Percentiles rank a stretch among this genome's conserved stretches.
phyloP scores from a whole-genome alignment of 495 filamentous ascomycete species.

The Aspergillus haitiensis region DNA sequence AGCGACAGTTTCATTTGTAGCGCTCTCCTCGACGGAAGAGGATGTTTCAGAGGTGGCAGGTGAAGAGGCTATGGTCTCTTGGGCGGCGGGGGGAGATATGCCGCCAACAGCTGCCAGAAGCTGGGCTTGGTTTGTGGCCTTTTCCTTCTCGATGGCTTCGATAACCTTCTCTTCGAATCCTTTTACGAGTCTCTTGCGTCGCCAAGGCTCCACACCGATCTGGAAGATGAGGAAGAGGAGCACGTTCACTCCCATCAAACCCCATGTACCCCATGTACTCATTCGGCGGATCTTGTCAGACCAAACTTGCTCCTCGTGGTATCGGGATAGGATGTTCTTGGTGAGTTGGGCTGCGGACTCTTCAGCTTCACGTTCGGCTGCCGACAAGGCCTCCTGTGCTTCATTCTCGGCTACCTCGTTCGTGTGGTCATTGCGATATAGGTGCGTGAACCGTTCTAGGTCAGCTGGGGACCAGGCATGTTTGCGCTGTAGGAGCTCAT shows the following conservation, averaged over 20 bases:
- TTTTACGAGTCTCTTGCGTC: conserved; percentile 71
- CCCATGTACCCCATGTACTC: conserved; percentile 98
- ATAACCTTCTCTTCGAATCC: conserved; percentile 79
- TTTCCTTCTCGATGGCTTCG: conserved; percentile 77
- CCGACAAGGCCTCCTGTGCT: conserved; percentile 67
- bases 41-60: background rate
- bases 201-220: conserved; percentile 93
- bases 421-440: conserved; percentile 89
- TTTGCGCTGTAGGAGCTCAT: conserved; percentile 88
- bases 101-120: conserved; percentile 14
- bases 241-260: conserved; percentile 94
- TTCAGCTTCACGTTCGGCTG: conserved; percentile 74
- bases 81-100: background rate
- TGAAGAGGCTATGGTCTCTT: conserved; percentile 2
- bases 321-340: conserved; percentile 78
- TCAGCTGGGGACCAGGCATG: conserved; percentile 85
- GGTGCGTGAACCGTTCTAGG: conserved; percentile 88
- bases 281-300: conserved; percentile 94
- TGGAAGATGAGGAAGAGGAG: conserved; percentile 85
- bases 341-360: conserved; percentile 71
- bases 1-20: background rate
- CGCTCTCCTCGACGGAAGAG: conserved; percentile 2
- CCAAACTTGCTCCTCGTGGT: conserved; percentile 99
- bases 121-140: conserved; percentile 33
- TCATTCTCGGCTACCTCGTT: conserved; percentile 86